These are phyloP conservation scores for Starmerella asiatica DNA, from an alignment of 805 yeast genomes.

Conservation along the genomic window DNA sequence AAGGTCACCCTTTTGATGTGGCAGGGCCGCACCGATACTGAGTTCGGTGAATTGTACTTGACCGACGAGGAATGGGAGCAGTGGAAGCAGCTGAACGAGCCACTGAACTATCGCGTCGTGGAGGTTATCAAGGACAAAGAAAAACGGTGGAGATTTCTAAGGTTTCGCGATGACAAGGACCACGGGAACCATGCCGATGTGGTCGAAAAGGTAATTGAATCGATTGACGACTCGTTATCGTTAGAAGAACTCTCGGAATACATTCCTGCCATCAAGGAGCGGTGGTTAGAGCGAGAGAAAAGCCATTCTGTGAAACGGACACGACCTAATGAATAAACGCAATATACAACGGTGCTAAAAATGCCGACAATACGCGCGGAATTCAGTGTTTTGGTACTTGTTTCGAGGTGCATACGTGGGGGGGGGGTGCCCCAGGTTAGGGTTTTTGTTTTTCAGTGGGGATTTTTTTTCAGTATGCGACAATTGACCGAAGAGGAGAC, in stretches of 20 bases:
- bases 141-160: conserved; percentile 66
- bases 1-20: conserved; percentile 54
- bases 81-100: conserved; percentile 56
- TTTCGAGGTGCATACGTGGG: too few relatives aligned
- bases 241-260: conserved; percentile 47
- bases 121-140: conserved; percentile 62
- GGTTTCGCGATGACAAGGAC: conserved; percentile 86
- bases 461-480: too few relatives aligned
- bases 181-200: conserved; percentile 76
- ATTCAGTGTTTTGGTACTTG: too few relatives aligned
- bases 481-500: conserved; percentile 95
- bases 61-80: conserved; percentile 68
- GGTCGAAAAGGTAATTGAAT: conserved; percentile 67
- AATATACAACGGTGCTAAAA: neutral
- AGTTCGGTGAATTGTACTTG: conserved; percentile 50
- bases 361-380: too few relatives aligned
- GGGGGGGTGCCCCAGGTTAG: too few relatives aligned
- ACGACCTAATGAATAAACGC: neutral
- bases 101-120: conserved; percentile 75
- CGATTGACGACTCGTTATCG: conserved; percentile 75
- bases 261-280: conserved; percentile 10
- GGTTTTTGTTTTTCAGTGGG: too few relatives aligned
- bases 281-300: conserved; percentile 12
- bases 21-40: conserved; percentile 41
- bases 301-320: neutral